Percentiles rank a stretch among this genome's conserved stretches.
Evolutionary conservation across 305 asterid species (phyloP).

Genomic region (Stenogyne calaminthoides): DNA sequence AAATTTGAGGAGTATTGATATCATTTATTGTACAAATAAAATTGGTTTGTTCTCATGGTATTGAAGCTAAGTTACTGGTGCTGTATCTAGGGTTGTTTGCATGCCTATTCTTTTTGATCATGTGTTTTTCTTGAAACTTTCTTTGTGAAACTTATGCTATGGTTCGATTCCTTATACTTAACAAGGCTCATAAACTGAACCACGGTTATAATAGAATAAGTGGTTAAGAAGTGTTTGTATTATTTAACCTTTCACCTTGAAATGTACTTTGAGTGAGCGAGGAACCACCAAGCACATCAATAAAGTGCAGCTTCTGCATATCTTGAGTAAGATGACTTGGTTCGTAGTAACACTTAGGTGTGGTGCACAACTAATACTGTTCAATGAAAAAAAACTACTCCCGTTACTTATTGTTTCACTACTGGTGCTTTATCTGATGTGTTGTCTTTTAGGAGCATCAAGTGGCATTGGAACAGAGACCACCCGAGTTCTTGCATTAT

Average conservation of each 20-base stretch:
- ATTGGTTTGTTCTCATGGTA: background rate
- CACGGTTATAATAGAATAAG: background rate
- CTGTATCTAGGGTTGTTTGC: background rate
- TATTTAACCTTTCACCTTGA: background rate
- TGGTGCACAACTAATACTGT: too few relatives aligned
- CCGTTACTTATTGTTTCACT: background rate
- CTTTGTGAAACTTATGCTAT: background rate
- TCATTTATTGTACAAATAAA: background rate
- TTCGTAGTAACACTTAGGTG: too few relatives aligned
- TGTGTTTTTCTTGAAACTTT: background rate
- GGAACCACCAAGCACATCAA: background rate
- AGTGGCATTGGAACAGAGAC: slow-evolving; percentile 89
- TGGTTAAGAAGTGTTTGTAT: background rate
- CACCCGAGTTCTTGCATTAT: slow-evolving; percentile 56
- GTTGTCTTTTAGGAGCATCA: slow-evolving; percentile 69
- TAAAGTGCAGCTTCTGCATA: too few relatives aligned
- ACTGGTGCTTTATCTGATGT: slow-evolving; percentile 17
- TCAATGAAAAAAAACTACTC: too few relatives aligned
- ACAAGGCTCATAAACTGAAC: background rate
- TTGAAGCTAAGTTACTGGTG: background rate
- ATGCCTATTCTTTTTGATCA: background rate
- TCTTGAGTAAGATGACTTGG: too few relatives aligned
- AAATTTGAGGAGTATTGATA: background rate
- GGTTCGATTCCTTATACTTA: background rate
- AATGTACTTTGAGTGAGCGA: background rate